These are phyloP conservation scores for Cryptosporidium viatorum DNA, from an alignment of 169 alveolate species.

Conservation along the genomic window DNA sequence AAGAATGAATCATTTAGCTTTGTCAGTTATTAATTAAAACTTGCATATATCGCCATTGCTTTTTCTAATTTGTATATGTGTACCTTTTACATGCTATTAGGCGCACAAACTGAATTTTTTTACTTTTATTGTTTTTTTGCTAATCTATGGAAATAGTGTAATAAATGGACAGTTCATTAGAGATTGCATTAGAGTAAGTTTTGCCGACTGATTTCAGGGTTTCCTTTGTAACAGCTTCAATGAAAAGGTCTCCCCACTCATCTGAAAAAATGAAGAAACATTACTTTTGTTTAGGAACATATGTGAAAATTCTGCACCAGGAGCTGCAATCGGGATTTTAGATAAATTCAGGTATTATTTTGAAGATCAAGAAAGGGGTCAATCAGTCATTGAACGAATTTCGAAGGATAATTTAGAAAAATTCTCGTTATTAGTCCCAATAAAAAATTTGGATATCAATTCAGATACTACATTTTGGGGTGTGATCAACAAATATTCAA, in stretches of 20 bases:
- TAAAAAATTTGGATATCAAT: conserved; percentile 32
- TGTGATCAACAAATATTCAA: conserved; percentile 29
- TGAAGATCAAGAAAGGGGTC: conserved; percentile 2
- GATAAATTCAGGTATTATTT: conserved; percentile 27
- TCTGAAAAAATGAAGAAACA: background rate
- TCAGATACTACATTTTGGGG: conserved; percentile 50
- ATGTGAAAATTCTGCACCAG: conserved; percentile 67
- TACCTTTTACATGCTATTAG: background rate
- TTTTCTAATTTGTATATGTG: background rate
- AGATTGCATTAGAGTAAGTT: conserved; percentile 18
- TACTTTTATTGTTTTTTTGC: background rate
- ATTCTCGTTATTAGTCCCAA: conserved; percentile 45
- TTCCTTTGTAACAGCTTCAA: background rate
- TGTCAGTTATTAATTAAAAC: background rate
- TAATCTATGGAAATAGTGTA: background rate
- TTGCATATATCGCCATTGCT: background rate
- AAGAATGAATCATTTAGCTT: background rate
- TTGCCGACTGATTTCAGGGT: background rate
- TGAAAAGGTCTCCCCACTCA: background rate
- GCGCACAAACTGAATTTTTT: background rate
- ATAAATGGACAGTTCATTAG: conserved; percentile 3
- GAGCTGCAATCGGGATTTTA: conserved; percentile 36
- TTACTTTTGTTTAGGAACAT: background rate
- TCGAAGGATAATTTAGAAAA: conserved; percentile 35
- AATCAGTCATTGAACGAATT: conserved; percentile 7